Base-by-base conservation (phyloP, 2,329 filamentous ascomycete species). In the Calonectria henricotiae region DNA sequence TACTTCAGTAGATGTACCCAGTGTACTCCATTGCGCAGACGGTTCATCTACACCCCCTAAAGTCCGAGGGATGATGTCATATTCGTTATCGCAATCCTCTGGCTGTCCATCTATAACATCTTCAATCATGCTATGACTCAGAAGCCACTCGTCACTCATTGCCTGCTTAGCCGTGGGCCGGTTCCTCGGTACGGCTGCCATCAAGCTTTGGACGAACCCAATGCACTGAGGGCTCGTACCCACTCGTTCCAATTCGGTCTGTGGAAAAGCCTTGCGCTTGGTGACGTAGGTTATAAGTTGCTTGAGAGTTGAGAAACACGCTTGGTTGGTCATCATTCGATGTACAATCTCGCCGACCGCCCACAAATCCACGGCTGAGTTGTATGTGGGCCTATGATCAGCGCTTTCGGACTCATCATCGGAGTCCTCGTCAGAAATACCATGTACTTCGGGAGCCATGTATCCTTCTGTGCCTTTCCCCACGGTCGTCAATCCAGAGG, bases 311-410 rank as follows among this genome's bases (percentile, higher is more conserved):
- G 20, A 20, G 25, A 60, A 60, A 12, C n/a, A 25, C 1, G 55
- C 15, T 23, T 60, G 20, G 20, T 60, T 37, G 0, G 55, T 60
- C 11, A 60, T 13, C 55, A 60, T 43, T 4, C 55, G 20, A 27
- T 60, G 55, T 1, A 37, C 37, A 41, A 86, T 72, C 81, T 81
- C 54, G 82, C 82, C 58, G 84, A 88, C n/a, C 7, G 62, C 70
- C 66, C 86, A 68, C 13, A 68, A 9, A 44, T 68, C 65, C 9
- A 68, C 44, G 7, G 44, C 55, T 5, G 30, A 39, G 27, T 58
- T 62, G 39, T 62, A 68, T 20, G 32, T 12, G 20, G 32, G 20
- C 4, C 20, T 37, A 20, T 51, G 30, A 7, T 32, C 7, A 25
- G 20, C 44, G 20, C 25, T 27, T 9, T 49, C 44, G 25, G 20